Evolutionary conservation across 176 grass and related monocot species (phyloP).

Genomic region (Musa beccarii): DNA sequence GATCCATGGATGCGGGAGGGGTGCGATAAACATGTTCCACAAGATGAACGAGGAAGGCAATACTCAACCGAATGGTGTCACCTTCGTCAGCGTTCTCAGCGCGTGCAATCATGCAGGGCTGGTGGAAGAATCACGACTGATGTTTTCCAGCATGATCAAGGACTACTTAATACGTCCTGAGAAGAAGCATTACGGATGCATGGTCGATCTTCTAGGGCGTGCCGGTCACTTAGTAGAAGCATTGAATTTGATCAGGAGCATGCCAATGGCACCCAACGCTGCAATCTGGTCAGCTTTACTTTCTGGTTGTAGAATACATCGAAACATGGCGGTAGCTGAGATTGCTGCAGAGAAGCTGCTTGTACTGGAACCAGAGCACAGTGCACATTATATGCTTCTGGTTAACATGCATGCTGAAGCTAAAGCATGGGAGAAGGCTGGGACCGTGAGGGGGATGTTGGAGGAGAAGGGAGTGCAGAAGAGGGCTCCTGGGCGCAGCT

Average conservation of each 20-base stretch:
- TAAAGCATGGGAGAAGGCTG: slow-evolving; percentile 17
- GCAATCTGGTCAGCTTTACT: slow-evolving; percentile 19
- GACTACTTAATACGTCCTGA: slow-evolving; percentile 10
- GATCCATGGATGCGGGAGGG: slow-evolving; percentile 1
- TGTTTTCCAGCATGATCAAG: slow-evolving; percentile 14
- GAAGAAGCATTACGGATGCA: slow-evolving; percentile 22
- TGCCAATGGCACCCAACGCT: slow-evolving; percentile 12
- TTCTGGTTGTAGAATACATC: slow-evolving; percentile 15
- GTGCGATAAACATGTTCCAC: slow-evolving; percentile 10
- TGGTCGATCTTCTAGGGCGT: slow-evolving; percentile 23
- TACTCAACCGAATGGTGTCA: slow-evolving; percentile 5
- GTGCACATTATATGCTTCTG: slow-evolving; percentile 21
- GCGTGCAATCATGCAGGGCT: slow-evolving; percentile 17
- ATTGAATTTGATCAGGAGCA: slow-evolving; percentile 8
- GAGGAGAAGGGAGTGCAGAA: slow-evolving; percentile 17
- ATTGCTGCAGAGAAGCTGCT: slow-evolving; percentile 11
- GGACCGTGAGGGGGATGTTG: slow-evolving; percentile 2
- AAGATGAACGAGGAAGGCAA: slow-evolving; percentile 9
- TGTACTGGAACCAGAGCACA: slow-evolving; percentile 14
- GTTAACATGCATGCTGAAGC: slow-evolving; percentile 10
- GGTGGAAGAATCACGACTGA: slow-evolving; percentile 6
- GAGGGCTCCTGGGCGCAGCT: slow-evolving; percentile 11
- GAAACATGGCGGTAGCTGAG: slow-evolving; percentile 1
- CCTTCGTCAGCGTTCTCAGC: slow-evolving; percentile 20
- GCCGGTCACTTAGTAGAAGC: slow-evolving; percentile 20